Evolutionary conservation across 495 filamentous ascomycete species (phyloP).

Genomic region (Aspergillus campestris): DNA sequence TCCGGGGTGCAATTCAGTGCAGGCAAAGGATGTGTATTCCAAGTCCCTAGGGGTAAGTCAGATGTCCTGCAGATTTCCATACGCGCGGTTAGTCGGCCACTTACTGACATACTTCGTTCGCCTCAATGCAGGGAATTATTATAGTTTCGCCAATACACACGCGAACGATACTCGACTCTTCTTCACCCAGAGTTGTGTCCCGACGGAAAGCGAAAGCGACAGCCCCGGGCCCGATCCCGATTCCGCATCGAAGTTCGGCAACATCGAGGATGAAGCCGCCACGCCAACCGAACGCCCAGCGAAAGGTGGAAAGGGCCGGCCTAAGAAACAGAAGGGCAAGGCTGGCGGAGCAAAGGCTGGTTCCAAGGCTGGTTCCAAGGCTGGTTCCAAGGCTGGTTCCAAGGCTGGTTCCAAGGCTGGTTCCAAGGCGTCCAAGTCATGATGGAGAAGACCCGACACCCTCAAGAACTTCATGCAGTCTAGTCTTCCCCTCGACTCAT

Average conservation of each 20-base stretch:
- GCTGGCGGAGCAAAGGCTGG: slow-evolving; percentile 8
- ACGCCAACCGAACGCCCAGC: slow-evolving; percentile 11
- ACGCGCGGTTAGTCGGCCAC: neutral
- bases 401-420: slow-evolving; percentile 6
- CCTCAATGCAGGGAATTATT: slow-evolving; percentile 60
- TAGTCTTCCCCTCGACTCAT: too few species aligned
- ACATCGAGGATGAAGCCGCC: slow-evolving; percentile 22
- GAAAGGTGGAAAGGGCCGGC: slow-evolving; percentile 23
- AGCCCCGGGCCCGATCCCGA: slow-evolving; percentile 17
- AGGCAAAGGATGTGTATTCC: slow-evolving; percentile 78
- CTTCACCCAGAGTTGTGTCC: slow-evolving; percentile 72
- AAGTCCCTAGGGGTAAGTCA: slow-evolving; percentile 84
- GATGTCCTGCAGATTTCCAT: slow-evolving; percentile 1
- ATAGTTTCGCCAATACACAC: slow-evolving; percentile 69
- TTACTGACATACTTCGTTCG: neutral
- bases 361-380: slow-evolving; percentile 1
- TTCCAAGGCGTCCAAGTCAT: too few species aligned
- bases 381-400: slow-evolving; percentile 2
- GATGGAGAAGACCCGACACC: neutral
- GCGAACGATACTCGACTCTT: slow-evolving; percentile 63
- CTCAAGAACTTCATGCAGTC: neutral
- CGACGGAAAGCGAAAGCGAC: slow-evolving; percentile 25
- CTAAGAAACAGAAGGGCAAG: slow-evolving; percentile 32
- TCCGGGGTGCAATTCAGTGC: slow-evolving; percentile 73
- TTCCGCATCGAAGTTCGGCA: slow-evolving; percentile 18